These are phyloP conservation scores for Erysimum cheiranthoides DNA, from an alignment of 345 rosid genomes.

Conservation along the genomic window DNA sequence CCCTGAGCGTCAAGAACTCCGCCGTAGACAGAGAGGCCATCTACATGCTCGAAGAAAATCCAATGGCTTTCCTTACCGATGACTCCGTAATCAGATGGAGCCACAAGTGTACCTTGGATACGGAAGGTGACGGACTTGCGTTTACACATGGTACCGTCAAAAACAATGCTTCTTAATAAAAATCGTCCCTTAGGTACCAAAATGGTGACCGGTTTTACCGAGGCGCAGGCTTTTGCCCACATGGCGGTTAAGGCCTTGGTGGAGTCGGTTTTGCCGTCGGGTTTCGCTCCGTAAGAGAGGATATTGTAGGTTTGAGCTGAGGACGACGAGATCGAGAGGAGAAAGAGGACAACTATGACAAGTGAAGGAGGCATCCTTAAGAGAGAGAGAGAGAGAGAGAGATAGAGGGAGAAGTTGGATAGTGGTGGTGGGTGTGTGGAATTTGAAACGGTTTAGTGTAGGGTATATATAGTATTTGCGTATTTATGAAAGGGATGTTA, in stretches of 20 bases:
- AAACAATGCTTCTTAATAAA: slow-evolving; percentile 46
- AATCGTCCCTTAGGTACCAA: slow-evolving; percentile 61
- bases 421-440: slow-evolving; percentile 24
- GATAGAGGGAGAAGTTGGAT: slow-evolving; percentile 21
- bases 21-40: slow-evolving; percentile 59
- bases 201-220: slow-evolving; percentile 53
- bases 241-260: slow-evolving; percentile 54
- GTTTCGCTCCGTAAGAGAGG: slow-evolving; percentile 60
- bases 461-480: slow-evolving; percentile 43
- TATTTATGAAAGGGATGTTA: neutral
- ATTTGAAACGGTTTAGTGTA: slow-evolving; percentile 39
- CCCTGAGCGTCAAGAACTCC: slow-evolving; percentile 76
- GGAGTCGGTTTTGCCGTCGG: slow-evolving; percentile 61
- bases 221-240: slow-evolving; percentile 66
- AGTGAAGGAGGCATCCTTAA: slow-evolving; percentile 38
- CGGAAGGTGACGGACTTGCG: slow-evolving; percentile 52
- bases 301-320: slow-evolving; percentile 51
- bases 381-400: slow-evolving; percentile 10
- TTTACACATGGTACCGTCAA: slow-evolving; percentile 64
- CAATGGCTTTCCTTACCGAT: slow-evolving; percentile 54
- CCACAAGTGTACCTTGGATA: slow-evolving; percentile 69
- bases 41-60: slow-evolving; percentile 54
- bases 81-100: slow-evolving; percentile 59
- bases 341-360: slow-evolving; percentile 15
- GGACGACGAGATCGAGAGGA: slow-evolving; percentile 30